Base-by-base conservation (phyloP, 2,329 filamentous ascomycete genomes). In the Arthrinium puccinioides region DNA sequence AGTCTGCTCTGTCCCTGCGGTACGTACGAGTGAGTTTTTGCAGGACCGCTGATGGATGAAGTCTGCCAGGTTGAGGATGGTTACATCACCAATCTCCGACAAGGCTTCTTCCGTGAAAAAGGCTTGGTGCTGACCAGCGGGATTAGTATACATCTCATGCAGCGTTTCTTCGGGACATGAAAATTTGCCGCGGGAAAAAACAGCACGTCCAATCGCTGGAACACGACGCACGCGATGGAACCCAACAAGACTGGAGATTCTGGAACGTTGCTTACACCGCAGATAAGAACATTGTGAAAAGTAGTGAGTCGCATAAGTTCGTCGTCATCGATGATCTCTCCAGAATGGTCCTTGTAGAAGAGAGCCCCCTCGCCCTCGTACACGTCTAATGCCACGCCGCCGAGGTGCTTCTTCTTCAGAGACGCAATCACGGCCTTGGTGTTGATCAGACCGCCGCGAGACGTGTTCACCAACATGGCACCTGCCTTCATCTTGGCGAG, bases 51-150 rank as follows among this genome's bases (percentile, higher is more conserved):
- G 37, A 10, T 45, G 42, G n/a, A 48, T 15, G 15, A 70, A 69
- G 42, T 73, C 67, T 20, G 62, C 61, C 4, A 80, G 50, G 52
- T 82, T 83, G 39, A 60, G 56, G 42, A 82, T 48, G 2, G 78
- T 82, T 36, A 66, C 71, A 31, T 72, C 67, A 2, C 79, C 70
- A 48, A 84, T 84, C 57, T 82, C 77, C 7, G 62, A 61, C 33
- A 84, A 58, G 1, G 80, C 80, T 58, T 84, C 79, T 23, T 72
- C 61, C 5, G 79, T 84, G 48, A 84, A 80, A 59, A 84, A 84
- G 2, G 76, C 80, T 61, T 84, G 80, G 47, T 84, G 80, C n/a
- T n/a, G n/a, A n/a, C n/a, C n/a, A n/a, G n/a, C n/a, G n/a, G n/a
- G n/a, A n/a, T n/a, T n/a, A n/a, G n/a, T n/a, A n/a, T n/a, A n/a